Evolutionary conservation across 331 rosid genomes (phyloP).

Genomic region (Arachis monticola): DNA sequence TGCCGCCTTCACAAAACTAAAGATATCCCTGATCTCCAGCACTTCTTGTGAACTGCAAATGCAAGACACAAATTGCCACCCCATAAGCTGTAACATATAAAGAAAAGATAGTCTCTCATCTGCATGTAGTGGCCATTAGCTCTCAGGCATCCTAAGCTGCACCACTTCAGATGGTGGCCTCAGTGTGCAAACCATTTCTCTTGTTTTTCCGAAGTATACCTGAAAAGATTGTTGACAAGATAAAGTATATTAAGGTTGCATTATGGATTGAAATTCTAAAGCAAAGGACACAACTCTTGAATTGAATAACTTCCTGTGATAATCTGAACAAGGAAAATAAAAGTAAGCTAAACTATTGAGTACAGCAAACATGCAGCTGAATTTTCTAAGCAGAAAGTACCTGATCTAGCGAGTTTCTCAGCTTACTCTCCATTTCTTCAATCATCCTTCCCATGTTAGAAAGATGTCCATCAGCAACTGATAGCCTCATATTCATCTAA

Average conservation of each 20-base stretch:
- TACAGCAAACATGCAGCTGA: constrained; percentile 14
- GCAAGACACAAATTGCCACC: constrained; percentile 33
- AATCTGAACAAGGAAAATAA: neutral
- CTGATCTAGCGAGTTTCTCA: constrained; percentile 97
- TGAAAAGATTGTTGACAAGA: constrained; percentile 36
- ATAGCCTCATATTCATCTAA: constrained; percentile 87
- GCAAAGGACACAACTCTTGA: constrained; percentile 7
- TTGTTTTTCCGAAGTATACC: constrained; percentile 91
- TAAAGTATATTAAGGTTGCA: neutral
- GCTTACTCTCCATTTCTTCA: constrained; percentile 98
- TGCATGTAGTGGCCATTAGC: constrained; percentile 34
- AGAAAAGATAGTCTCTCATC: constrained; percentile 28
- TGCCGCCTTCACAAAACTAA: constrained; percentile 31
- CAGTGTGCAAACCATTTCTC: constrained; percentile 98
- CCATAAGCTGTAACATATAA: constrained; percentile 35
- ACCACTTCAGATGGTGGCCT: constrained; percentile 89
- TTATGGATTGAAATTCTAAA: neutral
- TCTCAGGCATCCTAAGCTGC: constrained; percentile 77
- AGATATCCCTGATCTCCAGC: constrained; percentile 25
- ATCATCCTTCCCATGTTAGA: constrained; percentile 99
- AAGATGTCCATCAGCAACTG: constrained; percentile 88
- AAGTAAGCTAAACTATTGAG: neutral
- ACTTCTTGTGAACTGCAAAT: constrained; percentile 26
- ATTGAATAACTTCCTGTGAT: constrained; percentile 4
- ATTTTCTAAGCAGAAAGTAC: constrained; percentile 39